Evolutionary conservation across 495 filamentous ascomycete genomes (phyloP).

Genomic region (Bathelium albidoporum): DNA sequence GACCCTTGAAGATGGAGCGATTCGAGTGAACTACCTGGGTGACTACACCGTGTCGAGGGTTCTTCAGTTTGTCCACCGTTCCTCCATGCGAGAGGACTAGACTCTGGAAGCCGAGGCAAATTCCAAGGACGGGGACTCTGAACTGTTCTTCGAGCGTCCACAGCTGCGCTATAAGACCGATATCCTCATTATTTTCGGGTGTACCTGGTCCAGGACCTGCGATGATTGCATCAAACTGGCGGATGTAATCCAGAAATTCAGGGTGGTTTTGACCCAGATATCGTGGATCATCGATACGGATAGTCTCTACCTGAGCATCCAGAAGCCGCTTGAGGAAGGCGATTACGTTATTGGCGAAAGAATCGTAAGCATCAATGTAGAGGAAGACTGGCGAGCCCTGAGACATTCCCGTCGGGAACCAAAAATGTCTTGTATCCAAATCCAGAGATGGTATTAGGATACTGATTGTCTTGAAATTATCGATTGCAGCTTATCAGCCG

Average conservation of each 20-base stretch:
- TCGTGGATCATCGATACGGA: conserved; percentile 36
- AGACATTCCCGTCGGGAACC: neutral
- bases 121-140: conserved; percentile 67
- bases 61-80: conserved; percentile 47
- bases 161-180: conserved; percentile 67
- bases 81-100: conserved; percentile 59
- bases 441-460: neutral
- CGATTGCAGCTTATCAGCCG: too few relatives aligned
- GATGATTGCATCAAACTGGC: conserved; percentile 62
- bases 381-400: conserved; percentile 41
- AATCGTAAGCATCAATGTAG: conserved; percentile 90
- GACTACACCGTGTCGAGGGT: conserved; percentile 75
- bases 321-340: conserved; percentile 59
- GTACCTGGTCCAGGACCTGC: conserved; percentile 69
- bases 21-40: conserved; percentile 46
- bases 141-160: conserved; percentile 55
- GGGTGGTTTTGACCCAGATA: conserved; percentile 14
- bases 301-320: conserved; percentile 53
- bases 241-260: conserved; percentile 36
- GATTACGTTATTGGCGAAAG: conserved; percentile 89
- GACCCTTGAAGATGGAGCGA: conserved; percentile 39
- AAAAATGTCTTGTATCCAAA: neutral
- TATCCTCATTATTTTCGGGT: conserved; percentile 47
- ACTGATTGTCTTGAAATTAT: too few relatives aligned
- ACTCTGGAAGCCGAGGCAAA: conserved; percentile 89